Base-by-base conservation (phyloP, 805 yeast genomes). In the Priceomyces fermenticarens region DNA sequence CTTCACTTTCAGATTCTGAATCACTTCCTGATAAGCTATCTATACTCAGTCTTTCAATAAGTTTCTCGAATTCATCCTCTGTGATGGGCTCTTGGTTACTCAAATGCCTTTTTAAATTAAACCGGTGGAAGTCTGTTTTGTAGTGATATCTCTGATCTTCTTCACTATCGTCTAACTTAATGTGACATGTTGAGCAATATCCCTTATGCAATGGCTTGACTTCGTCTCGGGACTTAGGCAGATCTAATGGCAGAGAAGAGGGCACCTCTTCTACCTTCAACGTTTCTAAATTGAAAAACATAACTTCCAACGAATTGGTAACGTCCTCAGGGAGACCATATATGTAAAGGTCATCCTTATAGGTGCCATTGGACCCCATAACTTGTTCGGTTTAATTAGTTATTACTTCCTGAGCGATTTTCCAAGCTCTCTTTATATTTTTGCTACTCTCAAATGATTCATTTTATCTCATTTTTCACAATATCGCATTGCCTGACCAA, bases 1-100 rank as follows among this genome's bases (percentile, higher is more conserved):
- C 49, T 2, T 58, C 65, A 4, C 52, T 63, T 4, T 62, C 70
- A 2, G 53, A 63, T 6, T 62, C 63, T 2, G 59, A 57, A 29
- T 69, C 73, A 6, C 73, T 65, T 0, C 86, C 88, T 2, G 87
- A 81, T 7, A 81, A 68, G 58, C 85, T 74, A 44, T 77, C 81
- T 15, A 70, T 53, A 15, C 75, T 73, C 41, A 73, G 67, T 30
- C 71, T 68, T 30, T 75, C 81, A 35, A 78, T 56, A 30, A 79
- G 48, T 10, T 65, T 60, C 28, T 81, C 86, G 51, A 84, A 85
- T 53, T 82, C 80, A 3, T 61, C 73, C 47, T 77, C 85, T 3
- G 73, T 61, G 12, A 84, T 55, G 0, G 77, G 65, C 0, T 66
- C 57, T 35, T 77, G 61, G 0, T 75, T 73, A 30, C 62, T 61